Conservation (phyloP, 352 stramenopile species). For the Globisporangium nodosum region DNA sequence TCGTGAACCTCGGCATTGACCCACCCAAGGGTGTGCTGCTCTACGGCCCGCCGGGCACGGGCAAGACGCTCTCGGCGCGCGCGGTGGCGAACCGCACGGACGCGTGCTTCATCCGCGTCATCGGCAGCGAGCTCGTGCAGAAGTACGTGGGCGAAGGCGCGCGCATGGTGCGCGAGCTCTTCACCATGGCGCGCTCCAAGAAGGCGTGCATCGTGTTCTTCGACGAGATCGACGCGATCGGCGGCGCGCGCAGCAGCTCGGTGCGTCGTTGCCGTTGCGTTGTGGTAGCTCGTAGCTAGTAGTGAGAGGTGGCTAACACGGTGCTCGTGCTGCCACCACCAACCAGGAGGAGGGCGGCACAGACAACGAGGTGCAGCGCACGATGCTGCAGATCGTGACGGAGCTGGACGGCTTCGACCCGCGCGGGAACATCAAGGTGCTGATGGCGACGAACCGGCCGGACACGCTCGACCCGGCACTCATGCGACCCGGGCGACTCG, state of each 20-base stretch:
- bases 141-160: slow-evolving; percentile 99
- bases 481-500: slow-evolving; percentile 94
- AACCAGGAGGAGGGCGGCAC: slow-evolving; percentile 89
- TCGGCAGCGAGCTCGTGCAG: slow-evolving; percentile 98
- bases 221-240: slow-evolving; percentile 99
- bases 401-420: slow-evolving; percentile 99
- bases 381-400: slow-evolving; percentile 99
- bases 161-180: slow-evolving; percentile 99
- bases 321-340: background rate
- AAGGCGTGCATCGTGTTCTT: slow-evolving; percentile 99
- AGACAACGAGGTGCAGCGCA: slow-evolving; percentile 99
- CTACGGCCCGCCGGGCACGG: slow-evolving; percentile 96
- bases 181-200: slow-evolving; percentile 99
- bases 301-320: background rate
- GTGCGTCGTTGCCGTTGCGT: slow-evolving; percentile 15
- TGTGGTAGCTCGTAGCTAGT: background rate
- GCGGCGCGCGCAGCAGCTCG: slow-evolving; percentile 81
- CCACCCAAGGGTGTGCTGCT: slow-evolving; percentile 98
- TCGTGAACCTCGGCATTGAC: slow-evolving; percentile 99
- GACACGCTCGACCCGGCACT: slow-evolving; percentile 97
- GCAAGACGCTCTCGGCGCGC: slow-evolving; percentile 96
- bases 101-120: slow-evolving; percentile 99
- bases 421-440: slow-evolving; percentile 98
- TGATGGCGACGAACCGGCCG: slow-evolving; percentile 98
- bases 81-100: slow-evolving; percentile 99